Base-by-base conservation (phyloP, 2,329 filamentous ascomycete genomes). In the Podosphaera leucotricha region DNA sequence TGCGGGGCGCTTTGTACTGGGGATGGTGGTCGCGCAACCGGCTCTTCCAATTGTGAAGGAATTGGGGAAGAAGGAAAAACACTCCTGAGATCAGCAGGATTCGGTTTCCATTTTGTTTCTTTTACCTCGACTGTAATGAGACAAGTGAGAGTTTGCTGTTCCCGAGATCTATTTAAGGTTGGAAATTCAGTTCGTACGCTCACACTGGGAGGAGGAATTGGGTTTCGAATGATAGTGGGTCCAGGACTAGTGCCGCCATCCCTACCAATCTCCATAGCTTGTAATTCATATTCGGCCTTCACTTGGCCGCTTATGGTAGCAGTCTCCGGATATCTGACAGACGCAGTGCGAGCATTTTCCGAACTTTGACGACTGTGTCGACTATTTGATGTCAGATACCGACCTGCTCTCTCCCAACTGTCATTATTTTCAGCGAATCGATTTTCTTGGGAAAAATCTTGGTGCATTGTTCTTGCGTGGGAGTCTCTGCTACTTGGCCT, bases 161-260 rank as follows among this genome's bases (percentile, higher is more conserved):
- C 84, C 43, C 86, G 79, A 18, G 86, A 94, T 50, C 84, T 73
- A 60, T 71, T 94, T 55, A 98, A 72, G 1, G 90, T 95, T 0
- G 90, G 90, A 57, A 94, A 98, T 61, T 98, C 90, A 57, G 87
- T 95, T 47, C 87, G 81, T 41, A 98, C 80, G 0, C 83, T 92
- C n/a, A 98, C 85, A 0, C 75, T 80, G 0, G 90, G 90, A 5
- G 85, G 67, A 1, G 90, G 86, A 46, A 95, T 94, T 0, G 85
- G 84, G 53, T 92, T 93, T 54, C 79, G 81, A 8, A 75, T 70
- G 18, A 79, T 58, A 43, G 65, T 70, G 5, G 69, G 63, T 33
- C 80, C 76, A 5, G 84, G 80, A 60, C 76, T 85, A 11, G 11
- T 28, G 11, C 24, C 11, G 11, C 6, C 11, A 50, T 73, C 72